Base-by-base conservation (phyloP, 2,329 filamentous ascomycete species). In the Colletotrichum destructivum region DNA sequence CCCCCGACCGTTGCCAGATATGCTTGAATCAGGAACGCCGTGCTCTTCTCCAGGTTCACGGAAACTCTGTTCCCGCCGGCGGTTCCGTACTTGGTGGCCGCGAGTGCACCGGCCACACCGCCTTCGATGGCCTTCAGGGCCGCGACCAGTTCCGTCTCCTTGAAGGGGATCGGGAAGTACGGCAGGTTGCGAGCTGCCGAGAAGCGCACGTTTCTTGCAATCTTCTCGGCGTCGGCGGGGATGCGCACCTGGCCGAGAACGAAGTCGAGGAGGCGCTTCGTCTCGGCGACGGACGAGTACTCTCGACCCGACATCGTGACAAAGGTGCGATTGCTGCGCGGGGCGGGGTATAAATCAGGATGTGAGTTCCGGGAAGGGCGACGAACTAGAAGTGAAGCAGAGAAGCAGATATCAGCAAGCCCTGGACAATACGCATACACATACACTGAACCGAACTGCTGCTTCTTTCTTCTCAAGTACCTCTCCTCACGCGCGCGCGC, bases 161-260 rank as follows among this genome's bases (percentile, higher is more conserved):
- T 85, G 75, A 86, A 84, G 0, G 84, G 84, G 15, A 84, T 85
- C 0, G 84, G 84, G 42, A 86, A 86, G 72, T 85, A 86, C 0
- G 82, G 81, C 62, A 73, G 74, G 72, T 84, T 81, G 18, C 78
- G 78, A 4, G 75, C 71, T 15, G 80, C 79, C 0, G 78, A 79
- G 62, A 85, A 83, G 1, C 75, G 70, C n/a, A 83, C 76, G 21
- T 40, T 56, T 46, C 75, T 74, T 2, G 68, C 38, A 38, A 71
- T 74, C 8, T 79, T 74, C 12, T 69, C 74, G 23, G 73, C 72
- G 16, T 81, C 75, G 52, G 73, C 77, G 1, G 74, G 63, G 4
- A 83, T 80, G 0, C 83, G 74, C 0, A 80, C 77, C 12, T 71
- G 59, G 9, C 74, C 62, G 38, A 82, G 78, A 18, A 82, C 75